Conservation (phyloP, 352 stramenopile genomes). For the Globisporangium apiculatum region DNA sequence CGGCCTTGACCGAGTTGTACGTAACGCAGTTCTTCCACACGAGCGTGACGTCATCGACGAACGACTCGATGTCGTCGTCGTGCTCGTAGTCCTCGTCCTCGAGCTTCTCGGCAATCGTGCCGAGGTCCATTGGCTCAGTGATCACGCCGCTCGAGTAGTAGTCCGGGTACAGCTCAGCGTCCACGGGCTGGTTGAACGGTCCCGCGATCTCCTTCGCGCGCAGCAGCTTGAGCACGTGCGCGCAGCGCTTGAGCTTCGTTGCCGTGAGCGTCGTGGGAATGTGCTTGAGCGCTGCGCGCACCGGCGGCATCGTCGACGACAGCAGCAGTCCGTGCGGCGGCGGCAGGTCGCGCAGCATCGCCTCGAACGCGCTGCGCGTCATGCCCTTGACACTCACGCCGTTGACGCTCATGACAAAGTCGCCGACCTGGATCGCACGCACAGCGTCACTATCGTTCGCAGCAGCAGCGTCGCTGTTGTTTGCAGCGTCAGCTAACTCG, state of each 20-base stretch:
- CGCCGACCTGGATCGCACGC: slow-evolving; percentile 13
- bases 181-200: slow-evolving; percentile 82
- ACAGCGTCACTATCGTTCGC: neutral
- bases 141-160: slow-evolving; percentile 70
- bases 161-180: slow-evolving; percentile 77
- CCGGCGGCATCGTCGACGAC: slow-evolving; percentile 29
- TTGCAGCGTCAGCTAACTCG: slow-evolving; percentile 1
- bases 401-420: slow-evolving; percentile 52
- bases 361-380: slow-evolving; percentile 24
- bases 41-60: slow-evolving; percentile 73
- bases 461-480: slow-evolving; percentile 5
- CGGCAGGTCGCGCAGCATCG: slow-evolving; percentile 17
- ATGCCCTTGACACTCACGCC: slow-evolving; percentile 35
- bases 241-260: slow-evolving; percentile 60
- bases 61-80: slow-evolving; percentile 70
- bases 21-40: slow-evolving; percentile 85
- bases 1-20: slow-evolving; percentile 78
- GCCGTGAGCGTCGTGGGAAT: slow-evolving; percentile 50
- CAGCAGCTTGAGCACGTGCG: slow-evolving; percentile 66
- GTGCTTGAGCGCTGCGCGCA: slow-evolving; percentile 45
- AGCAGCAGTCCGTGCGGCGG: slow-evolving; percentile 53
- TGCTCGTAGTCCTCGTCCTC: slow-evolving; percentile 83
- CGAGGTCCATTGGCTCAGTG: slow-evolving; percentile 72
- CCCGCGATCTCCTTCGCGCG: slow-evolving; percentile 68
- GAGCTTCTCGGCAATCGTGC: slow-evolving; percentile 78